Conservation (phyloP, 495 filamentous ascomycete species). For the Hyaloscypha hepaticicola region DNA sequence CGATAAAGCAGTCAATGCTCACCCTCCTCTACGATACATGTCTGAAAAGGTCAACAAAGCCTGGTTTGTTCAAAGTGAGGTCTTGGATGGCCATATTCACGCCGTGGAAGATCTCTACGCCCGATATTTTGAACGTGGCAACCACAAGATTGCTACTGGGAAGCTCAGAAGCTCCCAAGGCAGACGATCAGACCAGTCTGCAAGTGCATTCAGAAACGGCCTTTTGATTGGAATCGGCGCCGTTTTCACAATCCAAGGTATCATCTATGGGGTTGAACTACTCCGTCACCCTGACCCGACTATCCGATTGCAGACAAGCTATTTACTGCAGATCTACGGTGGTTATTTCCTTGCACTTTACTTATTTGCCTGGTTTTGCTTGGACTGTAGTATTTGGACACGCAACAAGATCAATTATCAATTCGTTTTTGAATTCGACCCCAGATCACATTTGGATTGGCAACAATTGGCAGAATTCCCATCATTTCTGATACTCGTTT, state of each 20-base stretch:
- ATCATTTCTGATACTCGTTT: slow-evolving; percentile 69
- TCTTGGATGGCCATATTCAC: slow-evolving; percentile 72
- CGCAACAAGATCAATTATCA: slow-evolving; percentile 86
- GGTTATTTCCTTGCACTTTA: slow-evolving; percentile 79
- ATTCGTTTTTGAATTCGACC: slow-evolving; percentile 96
- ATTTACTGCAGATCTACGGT: slow-evolving; percentile 80
- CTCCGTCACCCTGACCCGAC: slow-evolving; percentile 46
- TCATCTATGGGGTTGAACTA: slow-evolving; percentile 61
- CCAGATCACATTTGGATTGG: slow-evolving; percentile 82
- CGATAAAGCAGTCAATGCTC: slow-evolving; percentile 81
- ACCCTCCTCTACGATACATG: slow-evolving; percentile 79
- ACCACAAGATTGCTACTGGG: slow-evolving; percentile 83
- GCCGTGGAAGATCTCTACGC: slow-evolving; percentile 88
- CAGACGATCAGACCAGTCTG: slow-evolving; percentile 66
- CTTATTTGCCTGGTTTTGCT: slow-evolving; percentile 70
- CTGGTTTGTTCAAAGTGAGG: slow-evolving; percentile 84
- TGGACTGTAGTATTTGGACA: slow-evolving; percentile 81
- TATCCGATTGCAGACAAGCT: slow-evolving; percentile 59
- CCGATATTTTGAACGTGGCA: slow-evolving; percentile 86
- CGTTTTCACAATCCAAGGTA: slow-evolving; percentile 71
- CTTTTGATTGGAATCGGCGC: slow-evolving; percentile 71
- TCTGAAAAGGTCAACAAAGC: slow-evolving; percentile 87
- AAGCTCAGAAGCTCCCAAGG: slow-evolving; percentile 73
- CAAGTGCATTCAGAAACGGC: slow-evolving; percentile 74
- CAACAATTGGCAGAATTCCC: slow-evolving; percentile 84